These are phyloP conservation scores for Chenopodium formosanum DNA, from an alignment of 148 eudicot species.

Conservation along the genomic window DNA sequence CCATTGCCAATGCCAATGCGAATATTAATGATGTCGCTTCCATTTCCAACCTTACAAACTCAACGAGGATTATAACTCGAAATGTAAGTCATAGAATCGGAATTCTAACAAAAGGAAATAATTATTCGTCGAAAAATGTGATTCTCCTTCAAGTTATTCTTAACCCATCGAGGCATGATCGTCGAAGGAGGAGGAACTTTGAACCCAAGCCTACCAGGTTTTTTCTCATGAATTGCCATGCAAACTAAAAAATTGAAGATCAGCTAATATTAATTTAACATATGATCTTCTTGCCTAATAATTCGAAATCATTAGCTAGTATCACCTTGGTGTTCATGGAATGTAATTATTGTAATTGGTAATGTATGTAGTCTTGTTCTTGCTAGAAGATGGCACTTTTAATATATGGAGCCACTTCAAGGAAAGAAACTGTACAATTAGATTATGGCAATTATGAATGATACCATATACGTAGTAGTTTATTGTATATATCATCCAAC, in stretches of 20 bases:
- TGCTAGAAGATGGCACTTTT: not conserved
- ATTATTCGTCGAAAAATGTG: not conserved
- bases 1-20: not conserved
- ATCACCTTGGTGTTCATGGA: not conserved
- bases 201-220: constrained; percentile 29
- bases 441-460: not conserved
- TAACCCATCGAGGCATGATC: constrained; percentile 21
- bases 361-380: not conserved
- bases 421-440: not conserved
- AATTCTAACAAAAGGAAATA: not conserved
- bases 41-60: not conserved
- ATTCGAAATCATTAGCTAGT: not conserved
- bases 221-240: constrained; percentile 19
- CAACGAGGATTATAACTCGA: not conserved
- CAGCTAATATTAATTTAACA: not conserved
- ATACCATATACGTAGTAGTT: no score
- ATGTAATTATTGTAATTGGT: not conserved
- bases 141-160: not conserved
- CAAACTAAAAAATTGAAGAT: not conserved
- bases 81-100: not conserved
- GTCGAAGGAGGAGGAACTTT: constrained; percentile 19
- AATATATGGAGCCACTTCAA: not conserved
- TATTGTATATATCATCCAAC: not conserved
- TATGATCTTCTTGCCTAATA: not conserved
- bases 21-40: constrained; percentile 8